Evolutionary conservation across 306 rosid species (phyloP), one percentile per base, ranked within the genome.

Genomic region (Gastrolobium villosum): DNA sequence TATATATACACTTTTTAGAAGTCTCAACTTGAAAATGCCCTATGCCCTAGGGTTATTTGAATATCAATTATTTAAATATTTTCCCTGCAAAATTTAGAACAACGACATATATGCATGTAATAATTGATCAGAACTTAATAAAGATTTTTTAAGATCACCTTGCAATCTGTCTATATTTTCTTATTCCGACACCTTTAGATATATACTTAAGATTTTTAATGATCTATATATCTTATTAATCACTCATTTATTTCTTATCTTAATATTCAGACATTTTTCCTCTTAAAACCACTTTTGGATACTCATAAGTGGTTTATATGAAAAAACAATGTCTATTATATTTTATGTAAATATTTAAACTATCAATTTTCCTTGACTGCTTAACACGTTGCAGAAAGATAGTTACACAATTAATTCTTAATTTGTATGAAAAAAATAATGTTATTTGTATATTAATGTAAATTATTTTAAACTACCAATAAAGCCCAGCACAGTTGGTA

Each of bases 321-420:
- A 28, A 4, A 30, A 8, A 43, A 52, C 1, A 8, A 55, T 20
- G 26, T 20, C 26, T 20, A 20, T 20, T 20, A 20, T 20, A 20
- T 20, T 20, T 20, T 0, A 55, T 10, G 5, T 72, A 20, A 30
- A 65, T 15, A 31, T 32, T 14, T 2, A 70, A 35, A 14, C 56
- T 32, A 39, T 14, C 0, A 61, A 14, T 43, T 62, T 50, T 28
- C 1, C 34, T 15, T 65, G 5, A 32, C 6, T 3, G 34, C n/a
- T 43, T 5, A 15, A 40, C 7, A 53, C 36, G 15, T 79, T 44
- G 14, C 77, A 94, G 98, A 94, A 94, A 81, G 74, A 68, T 31
- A 45, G 44, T 36, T 71, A 37, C 63, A 71, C 9, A 10, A 10
- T n/a, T n/a, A n/a, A n/a, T 43, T 5, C 48, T 43, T 43, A 11